A percentile compares a stretch with the other conserved stretches of the same genome.
Conservation (phyloP, 73 alveolate species). For the Paramecium sexaurelia region DNA sequence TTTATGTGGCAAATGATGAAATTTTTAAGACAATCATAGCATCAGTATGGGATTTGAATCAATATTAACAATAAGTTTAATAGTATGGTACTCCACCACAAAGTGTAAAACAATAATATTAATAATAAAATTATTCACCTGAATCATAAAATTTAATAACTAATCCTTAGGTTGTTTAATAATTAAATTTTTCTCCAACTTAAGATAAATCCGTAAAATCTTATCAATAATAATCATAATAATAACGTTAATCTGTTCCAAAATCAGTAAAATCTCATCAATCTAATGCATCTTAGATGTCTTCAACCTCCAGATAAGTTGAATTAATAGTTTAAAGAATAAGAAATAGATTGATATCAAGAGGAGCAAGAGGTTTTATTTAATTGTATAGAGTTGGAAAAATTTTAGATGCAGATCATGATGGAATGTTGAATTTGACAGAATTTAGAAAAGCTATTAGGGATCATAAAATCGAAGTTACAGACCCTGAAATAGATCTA, state of each 20-base stretch:
- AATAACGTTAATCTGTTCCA: background rate
- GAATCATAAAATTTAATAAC: background rate
- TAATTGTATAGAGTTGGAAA: conserved; percentile 83
- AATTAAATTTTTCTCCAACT: conserved; percentile 6
- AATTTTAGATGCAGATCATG: conserved; percentile 86
- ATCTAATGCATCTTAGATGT: background rate
- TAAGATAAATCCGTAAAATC: background rate
- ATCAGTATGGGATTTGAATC: background rate
- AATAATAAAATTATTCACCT: background rate
- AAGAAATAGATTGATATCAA: conserved; percentile 75
- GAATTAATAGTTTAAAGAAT: conserved; percentile 75
- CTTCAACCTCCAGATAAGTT: conserved; percentile 47
- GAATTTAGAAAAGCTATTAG: conserved; percentile 79
- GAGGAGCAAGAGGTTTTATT: conserved; percentile 96
- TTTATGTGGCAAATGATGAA: conserved; percentile 22
- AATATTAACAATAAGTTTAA: background rate
- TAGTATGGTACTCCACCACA: background rate
- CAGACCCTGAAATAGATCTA: conserved; percentile 79
- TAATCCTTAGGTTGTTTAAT: background rate
- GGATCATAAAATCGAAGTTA: conserved; percentile 78
- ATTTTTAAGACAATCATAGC: background rate
- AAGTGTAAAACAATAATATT: background rate
- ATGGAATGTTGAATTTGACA: conserved; percentile 68
- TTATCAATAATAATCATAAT: background rate
- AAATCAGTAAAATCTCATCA: conserved; percentile 11